Conservation (phyloP, 345 rosid genomes). For the Aethionema arabicum region DNA sequence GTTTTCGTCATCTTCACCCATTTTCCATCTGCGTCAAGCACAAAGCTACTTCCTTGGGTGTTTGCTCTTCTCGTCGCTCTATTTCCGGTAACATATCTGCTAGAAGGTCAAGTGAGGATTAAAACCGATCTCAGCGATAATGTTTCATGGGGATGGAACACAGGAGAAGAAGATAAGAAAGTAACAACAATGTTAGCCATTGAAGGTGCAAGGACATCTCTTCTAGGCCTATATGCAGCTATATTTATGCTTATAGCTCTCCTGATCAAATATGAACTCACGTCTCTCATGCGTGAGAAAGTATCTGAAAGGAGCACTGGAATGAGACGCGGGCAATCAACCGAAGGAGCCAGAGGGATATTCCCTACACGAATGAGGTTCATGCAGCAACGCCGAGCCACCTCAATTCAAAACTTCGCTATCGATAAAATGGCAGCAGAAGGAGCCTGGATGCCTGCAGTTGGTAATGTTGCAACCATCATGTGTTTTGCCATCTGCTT, state of each 20-base stretch:
- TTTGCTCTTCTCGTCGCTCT: slow-evolving; percentile 96
- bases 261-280: slow-evolving; percentile 88
- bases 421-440: slow-evolving; percentile 92
- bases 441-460: slow-evolving; percentile 99
- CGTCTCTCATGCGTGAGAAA: slow-evolving; percentile 91
- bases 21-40: slow-evolving; percentile 97
- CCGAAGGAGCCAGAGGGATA: slow-evolving; percentile 46
- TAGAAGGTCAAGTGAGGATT: slow-evolving; percentile 95
- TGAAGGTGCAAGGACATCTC: slow-evolving; percentile 98
- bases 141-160: slow-evolving; percentile 49
- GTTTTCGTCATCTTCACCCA: slow-evolving; percentile 95
- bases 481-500: slow-evolving; percentile 98
- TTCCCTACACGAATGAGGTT: slow-evolving; percentile 80
- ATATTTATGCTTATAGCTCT: slow-evolving; percentile 95
- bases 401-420: slow-evolving; percentile 67
- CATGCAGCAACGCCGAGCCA: slow-evolving; percentile 88
- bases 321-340: slow-evolving; percentile 58
- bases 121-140: slow-evolving; percentile 59
- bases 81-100: slow-evolving; percentile 86
- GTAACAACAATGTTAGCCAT: slow-evolving; percentile 82
- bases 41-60: slow-evolving; percentile 92
- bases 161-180: slow-evolving; percentile 79
- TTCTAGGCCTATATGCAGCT: slow-evolving; percentile 96
- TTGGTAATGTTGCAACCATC: slow-evolving; percentile 88
- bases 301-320: slow-evolving; percentile 61